These are phyloP conservation scores for Eleusine indica DNA, from an alignment of 176 grass and related monocot species.

Conservation along the genomic window DNA sequence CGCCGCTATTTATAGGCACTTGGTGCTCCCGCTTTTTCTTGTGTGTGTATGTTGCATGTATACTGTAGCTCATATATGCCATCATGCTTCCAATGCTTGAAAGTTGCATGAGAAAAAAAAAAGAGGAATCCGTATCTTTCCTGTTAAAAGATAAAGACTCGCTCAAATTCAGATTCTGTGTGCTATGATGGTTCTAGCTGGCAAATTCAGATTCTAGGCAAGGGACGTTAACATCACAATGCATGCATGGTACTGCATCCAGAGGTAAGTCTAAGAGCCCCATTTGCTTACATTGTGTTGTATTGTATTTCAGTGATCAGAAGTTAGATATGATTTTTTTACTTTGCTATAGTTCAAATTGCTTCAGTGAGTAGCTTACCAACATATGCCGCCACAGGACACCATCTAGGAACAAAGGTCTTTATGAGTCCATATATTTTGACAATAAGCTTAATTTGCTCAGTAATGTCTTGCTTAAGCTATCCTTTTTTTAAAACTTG, in stretches of 20 bases:
- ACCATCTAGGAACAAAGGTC: too few species aligned
- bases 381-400: too few species aligned
- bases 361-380: too few species aligned
- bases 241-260: neutral
- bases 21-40: neutral
- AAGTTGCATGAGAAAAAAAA: slow-evolving; percentile 7
- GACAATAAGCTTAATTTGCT: too few species aligned
- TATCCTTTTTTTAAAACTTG: too few species aligned
- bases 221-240: neutral
- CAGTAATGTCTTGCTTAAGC: too few species aligned
- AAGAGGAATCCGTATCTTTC: neutral
- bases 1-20: slow-evolving; percentile 52
- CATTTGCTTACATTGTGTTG: neutral
- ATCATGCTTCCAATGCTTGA: neutral
- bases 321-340: neutral
- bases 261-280: neutral
- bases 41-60: neutral
- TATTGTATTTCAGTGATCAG: neutral
- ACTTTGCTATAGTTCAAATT: too few species aligned
- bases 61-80: neutral
- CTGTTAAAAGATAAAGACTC: neutral
- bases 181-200: neutral
- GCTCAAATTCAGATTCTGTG: slow-evolving; percentile 10
- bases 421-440: too few species aligned
- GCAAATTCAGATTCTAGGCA: neutral